Base-by-base conservation (phyloP, 306 rosid species). In the Hylodesmum podocarpum region DNA sequence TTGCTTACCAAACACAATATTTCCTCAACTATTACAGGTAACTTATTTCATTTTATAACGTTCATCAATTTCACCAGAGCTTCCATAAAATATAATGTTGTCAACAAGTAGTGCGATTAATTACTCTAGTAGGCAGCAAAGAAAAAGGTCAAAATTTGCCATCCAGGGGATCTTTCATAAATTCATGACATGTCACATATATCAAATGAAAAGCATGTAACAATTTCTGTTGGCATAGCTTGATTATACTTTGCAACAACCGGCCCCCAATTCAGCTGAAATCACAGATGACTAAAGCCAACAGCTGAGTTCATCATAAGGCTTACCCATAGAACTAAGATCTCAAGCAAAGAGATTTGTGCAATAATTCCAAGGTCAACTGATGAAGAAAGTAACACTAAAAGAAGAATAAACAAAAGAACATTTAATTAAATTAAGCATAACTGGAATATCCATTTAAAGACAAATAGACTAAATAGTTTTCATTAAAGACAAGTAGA, bases 271-370 rank as follows among this genome's bases (percentile, higher is more conserved):
- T 37, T 72, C 63, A 65, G 8, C 75, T 54, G 64, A 62, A 8
- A 49, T 22, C 50, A 28, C 80, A 78, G 19, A 57, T 10, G 34
- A 84, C 24, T 65, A 67, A 66, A 76, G 29, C 57, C 49, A 14
- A 54, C 50, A 41, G n/a, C n/a, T n/a, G n/a, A 76, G 39, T 61
- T 76, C 81, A 76, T 29, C 29, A 24, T 11, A 16, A 29, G 73
- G 55, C 59, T 29, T 39, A 34, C 19, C 12, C 50, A 1, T 36
- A 41, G n/a, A 68, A 55, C 18, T 24, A 78, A 58, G 39, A 37
- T 11, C 79, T 55, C 44, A 72, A 63, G 64, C 2, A 5, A 64
- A 31, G 66, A 37, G 9, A 37, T 47, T 22, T 28, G 59, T 1
- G 27, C 72, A 18, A 58, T 16, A 73, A 33, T 16, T 18, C n/a